Evolutionary conservation across 164 flowering plant species (phyloP), one percentile per base, ranked within the genome.

Genomic region (Saururus chinensis): DNA sequence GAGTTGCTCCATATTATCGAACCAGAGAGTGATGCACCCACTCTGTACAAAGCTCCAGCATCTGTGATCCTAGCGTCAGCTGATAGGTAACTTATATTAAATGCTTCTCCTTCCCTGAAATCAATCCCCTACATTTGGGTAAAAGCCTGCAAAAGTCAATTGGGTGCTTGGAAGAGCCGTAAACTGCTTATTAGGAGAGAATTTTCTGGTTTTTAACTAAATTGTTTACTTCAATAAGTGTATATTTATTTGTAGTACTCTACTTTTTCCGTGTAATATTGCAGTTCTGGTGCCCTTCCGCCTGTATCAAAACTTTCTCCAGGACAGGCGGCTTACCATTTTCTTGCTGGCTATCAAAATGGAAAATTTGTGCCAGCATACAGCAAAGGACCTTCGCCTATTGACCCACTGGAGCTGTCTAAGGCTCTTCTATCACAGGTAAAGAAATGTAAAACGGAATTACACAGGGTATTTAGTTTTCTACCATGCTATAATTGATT

Each of bases 271-370:
- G 11, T 45, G 17, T 12, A 12, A 12, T 12, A 53, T 21, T 70
- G 68, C 81, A 82, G 86, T 64, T 75, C 81, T 30, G 74, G 84
- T 65, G 60, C 61, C 23, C 64, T 82, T 53, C 84, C 86, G 51
- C 60, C 79, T 16, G 51, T 69, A 25, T 73, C 84, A 42, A 80
- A 77, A 69, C 81, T 82, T 58, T 75, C 80, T 25, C 76, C 82
- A 51, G 82, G 81, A 21, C 86, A 82, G 59, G 84, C 84, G 63
- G 86, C 84, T 10, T 82, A 80, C 70, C 86, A 82, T 66, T 82
- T 78, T 68, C 59, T 82, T 52, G 79, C 81, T 12, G 84, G 86
- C 14, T 75, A 80, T 67, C 82, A 75, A 66, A 73, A 77, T 71
- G 86, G 82, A 25, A 78, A 73, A 9, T 82, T 80, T 59, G 67